These are phyloP conservation scores for Amanita molliuscula DNA, from an alignment of 768 basidiomycete genomes.

Conservation along the genomic window DNA sequence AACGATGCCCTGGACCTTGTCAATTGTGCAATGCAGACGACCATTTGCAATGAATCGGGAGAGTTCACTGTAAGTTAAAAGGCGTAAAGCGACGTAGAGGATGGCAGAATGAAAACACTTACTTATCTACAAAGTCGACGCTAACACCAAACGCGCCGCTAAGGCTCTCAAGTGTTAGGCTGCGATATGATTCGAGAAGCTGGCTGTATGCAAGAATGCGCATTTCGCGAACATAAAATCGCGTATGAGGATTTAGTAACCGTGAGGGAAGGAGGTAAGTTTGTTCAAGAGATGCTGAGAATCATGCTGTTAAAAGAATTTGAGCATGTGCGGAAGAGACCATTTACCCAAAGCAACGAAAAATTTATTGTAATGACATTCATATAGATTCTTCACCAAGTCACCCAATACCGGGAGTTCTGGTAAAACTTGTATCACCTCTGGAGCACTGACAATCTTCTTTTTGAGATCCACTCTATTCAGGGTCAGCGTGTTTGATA, in stretches of 20 bases:
- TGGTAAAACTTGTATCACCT: conserved; percentile 78
- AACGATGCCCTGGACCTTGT: conserved; percentile 91
- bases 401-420: conserved; percentile 77
- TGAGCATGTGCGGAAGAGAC: neutral
- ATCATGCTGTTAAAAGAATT: neutral
- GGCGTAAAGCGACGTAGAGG: neutral
- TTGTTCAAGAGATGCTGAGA: conserved; percentile 77
- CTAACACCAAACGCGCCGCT: conserved; percentile 84
- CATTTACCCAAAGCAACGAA: conserved; percentile 74
- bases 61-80: conserved; percentile 54
- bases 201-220: conserved; percentile 89
- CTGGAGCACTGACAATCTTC: conserved; percentile 82
- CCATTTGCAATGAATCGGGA: conserved; percentile 86
- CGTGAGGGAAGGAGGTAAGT: conserved; percentile 81
- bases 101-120: conserved; percentile 19
- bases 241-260: conserved; percentile 74
- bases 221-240: conserved; percentile 93
- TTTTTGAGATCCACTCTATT: conserved; percentile 85
- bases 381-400: conserved; percentile 79
- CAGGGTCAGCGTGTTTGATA: conserved; percentile 67
- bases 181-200: conserved; percentile 84
- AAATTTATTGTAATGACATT: conserved; percentile 92
- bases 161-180: conserved; percentile 81
- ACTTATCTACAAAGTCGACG: conserved; percentile 81
- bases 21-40: conserved; percentile 79